A percentile compares a stretch with the other conserved stretches of the same genome.
Conservation (phyloP, 345 rosid genomes). For the Syzygium grande region DNA sequence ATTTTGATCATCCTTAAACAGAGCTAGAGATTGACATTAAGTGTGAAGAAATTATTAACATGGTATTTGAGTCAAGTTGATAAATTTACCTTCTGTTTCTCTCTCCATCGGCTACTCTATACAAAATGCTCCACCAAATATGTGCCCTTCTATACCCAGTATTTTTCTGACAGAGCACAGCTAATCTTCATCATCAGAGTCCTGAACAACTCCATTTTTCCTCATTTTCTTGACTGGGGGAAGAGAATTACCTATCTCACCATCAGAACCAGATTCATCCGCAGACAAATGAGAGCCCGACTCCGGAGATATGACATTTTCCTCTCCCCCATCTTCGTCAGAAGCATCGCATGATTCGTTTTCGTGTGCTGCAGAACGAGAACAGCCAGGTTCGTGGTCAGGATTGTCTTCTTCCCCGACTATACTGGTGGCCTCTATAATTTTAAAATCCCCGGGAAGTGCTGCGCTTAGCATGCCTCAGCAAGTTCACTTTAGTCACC, state of each 20-base stretch:
- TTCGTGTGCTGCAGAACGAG: not conserved
- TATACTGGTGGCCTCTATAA: conserved; percentile 28
- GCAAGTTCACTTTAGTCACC: conserved; percentile 54
- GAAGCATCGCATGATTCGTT: not conserved
- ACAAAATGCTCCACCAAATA: not conserved
- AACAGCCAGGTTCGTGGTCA: not conserved
- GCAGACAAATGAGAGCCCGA: conserved; percentile 15
- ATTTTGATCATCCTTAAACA: not conserved
- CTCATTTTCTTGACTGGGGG: conserved; percentile 28
- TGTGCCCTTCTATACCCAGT: not conserved
- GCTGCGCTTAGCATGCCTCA: conserved; percentile 85
- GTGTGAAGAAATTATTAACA: not conserved
- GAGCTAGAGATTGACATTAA: not conserved
- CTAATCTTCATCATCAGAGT: conserved; percentile 42
- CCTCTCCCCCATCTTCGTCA: conserved; percentile 14
- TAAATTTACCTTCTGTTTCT: not conserved
- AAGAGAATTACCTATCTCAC: conserved; percentile 14
- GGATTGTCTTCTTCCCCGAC: not conserved
- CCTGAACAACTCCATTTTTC: conserved; percentile 40
- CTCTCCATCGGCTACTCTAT: not conserved
- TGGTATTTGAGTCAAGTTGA: not conserved
- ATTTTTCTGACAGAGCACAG: not conserved
- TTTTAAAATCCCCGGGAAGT: conserved; percentile 77
- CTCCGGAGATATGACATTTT: conserved; percentile 12
- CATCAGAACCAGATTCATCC: conserved; percentile 25